Percentiles rank a stretch among this genome's conserved stretches.
Evolutionary conservation across 768 basidiomycete species (phyloP).

Genomic region (Suillus paluster): DNA sequence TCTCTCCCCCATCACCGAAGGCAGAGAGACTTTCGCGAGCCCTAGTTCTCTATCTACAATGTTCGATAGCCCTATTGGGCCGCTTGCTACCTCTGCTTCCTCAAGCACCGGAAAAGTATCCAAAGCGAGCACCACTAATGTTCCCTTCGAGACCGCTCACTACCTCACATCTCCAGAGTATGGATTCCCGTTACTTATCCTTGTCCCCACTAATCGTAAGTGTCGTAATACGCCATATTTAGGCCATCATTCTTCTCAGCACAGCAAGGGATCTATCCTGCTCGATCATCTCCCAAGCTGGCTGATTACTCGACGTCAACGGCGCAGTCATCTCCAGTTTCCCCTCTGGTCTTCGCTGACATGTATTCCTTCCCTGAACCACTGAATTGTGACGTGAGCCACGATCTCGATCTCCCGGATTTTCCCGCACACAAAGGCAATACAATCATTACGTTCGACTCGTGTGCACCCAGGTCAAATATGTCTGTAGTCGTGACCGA

Average conservation of each 20-base stretch:
- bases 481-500: not conserved
- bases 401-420: constrained; percentile 7
- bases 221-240: not conserved
- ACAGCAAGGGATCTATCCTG: constrained; percentile 22
- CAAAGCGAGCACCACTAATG: constrained; percentile 14
- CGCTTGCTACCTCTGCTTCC: constrained; percentile 12
- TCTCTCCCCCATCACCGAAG: constrained; percentile 12
- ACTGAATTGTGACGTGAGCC: not conserved
- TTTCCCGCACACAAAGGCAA: not conserved
- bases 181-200: constrained; percentile 18
- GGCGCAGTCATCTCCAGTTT: constrained; percentile 10
- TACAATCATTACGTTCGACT: not conserved
- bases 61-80: constrained; percentile 31
- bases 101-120: constrained; percentile 9
- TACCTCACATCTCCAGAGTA: constrained; percentile 12
- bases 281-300: constrained; percentile 14
- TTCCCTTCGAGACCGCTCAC: constrained; percentile 9
- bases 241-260: constrained; percentile 15
- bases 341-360: constrained; percentile 7
- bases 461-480: not conserved
- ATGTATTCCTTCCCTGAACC: not conserved
- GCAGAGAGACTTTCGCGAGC: constrained; percentile 3
- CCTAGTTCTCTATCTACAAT: constrained; percentile 21
- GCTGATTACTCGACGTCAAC: constrained; percentile 13
- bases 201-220: constrained; percentile 13